phyloP scores from a whole-genome alignment of 768 basidiomycete species.

The Termitomyces sp. region DNA sequence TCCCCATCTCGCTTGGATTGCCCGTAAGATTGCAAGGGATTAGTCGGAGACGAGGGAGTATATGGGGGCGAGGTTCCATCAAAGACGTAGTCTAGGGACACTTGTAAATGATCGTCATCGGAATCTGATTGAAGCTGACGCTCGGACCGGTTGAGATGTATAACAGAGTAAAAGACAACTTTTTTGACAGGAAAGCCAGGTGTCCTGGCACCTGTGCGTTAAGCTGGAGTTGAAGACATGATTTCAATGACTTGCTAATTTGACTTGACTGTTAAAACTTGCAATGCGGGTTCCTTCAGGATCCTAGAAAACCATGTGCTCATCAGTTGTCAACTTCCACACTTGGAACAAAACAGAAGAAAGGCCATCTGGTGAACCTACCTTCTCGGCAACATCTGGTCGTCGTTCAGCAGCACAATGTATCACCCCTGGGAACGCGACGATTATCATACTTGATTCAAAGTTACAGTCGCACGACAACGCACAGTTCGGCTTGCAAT shows the following conservation, averaged over 20 bases:
- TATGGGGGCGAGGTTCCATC: constrained; percentile 93
- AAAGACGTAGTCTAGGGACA: constrained; percentile 89
- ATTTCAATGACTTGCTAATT: background rate
- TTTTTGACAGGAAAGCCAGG: constrained; percentile 61
- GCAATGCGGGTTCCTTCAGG: constrained; percentile 65
- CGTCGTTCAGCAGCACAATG: constrained; percentile 95
- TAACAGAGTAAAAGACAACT: constrained; percentile 63
- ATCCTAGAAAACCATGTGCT: constrained; percentile 36
- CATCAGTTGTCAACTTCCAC: background rate
- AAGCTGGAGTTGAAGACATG: constrained; percentile 41
- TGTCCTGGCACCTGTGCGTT: constrained; percentile 73
- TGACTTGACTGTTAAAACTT: constrained; percentile 9
- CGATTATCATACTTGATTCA: background rate
- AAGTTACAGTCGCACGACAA: constrained; percentile 8
- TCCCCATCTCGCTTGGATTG: constrained; percentile 86
- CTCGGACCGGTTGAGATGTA: constrained; percentile 84
- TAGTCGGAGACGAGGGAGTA: constrained; percentile 60
- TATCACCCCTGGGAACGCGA: constrained; percentile 58
- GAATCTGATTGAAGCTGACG: background rate
- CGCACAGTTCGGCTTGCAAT: constrained; percentile 68
- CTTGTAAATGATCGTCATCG: background rate
- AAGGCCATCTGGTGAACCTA: constrained; percentile 21
- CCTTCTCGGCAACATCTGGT: constrained; percentile 91
- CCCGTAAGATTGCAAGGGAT: constrained; percentile 89
- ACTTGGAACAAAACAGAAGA: background rate